Conservation (phyloP, 148 eudicot species). For the Mesembryanthemum crystallinum region DNA sequence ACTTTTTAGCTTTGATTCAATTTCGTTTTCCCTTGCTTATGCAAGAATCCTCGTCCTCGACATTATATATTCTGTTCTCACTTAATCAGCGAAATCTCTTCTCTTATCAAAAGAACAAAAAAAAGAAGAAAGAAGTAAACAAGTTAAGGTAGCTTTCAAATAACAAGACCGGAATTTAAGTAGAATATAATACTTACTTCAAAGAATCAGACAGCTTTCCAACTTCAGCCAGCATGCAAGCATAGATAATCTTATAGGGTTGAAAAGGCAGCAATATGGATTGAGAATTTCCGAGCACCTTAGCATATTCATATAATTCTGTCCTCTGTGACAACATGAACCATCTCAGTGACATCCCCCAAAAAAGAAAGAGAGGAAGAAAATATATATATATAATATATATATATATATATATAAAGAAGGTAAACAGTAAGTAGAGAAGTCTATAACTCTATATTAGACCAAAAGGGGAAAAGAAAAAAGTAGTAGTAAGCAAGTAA, state of each 20-base stretch:
- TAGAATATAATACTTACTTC: slow-evolving; percentile 47
- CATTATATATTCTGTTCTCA: neutral
- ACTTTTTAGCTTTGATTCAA: neutral
- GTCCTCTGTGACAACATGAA: slow-evolving; percentile 56
- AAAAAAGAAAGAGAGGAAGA: neutral
- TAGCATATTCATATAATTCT: slow-evolving; percentile 79
- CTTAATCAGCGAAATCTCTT: neutral
- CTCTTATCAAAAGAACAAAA: neutral
- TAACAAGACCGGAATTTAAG: neutral
- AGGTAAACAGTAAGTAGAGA: neutral
- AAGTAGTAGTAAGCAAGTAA: neutral
- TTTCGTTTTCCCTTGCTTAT: neutral
- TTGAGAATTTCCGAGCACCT: slow-evolving; percentile 84
- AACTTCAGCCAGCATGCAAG: slow-evolving; percentile 88
- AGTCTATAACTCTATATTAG: neutral
- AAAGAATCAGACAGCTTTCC: slow-evolving; percentile 78
- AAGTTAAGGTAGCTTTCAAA: neutral
- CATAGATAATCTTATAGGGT: slow-evolving; percentile 80
- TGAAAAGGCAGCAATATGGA: slow-evolving; percentile 74
- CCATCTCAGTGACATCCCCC: slow-evolving; percentile 15
- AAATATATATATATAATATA: too few species aligned
- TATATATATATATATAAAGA: neutral
- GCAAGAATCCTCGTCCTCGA: neutral
- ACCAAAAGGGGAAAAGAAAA: neutral
- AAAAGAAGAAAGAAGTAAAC: neutral